A percentile compares a stretch with the other conserved stretches of the same genome.
Conservation (phyloP, 2,329 filamentous ascomycete genomes). For the Fusarium miscanthi region DNA sequence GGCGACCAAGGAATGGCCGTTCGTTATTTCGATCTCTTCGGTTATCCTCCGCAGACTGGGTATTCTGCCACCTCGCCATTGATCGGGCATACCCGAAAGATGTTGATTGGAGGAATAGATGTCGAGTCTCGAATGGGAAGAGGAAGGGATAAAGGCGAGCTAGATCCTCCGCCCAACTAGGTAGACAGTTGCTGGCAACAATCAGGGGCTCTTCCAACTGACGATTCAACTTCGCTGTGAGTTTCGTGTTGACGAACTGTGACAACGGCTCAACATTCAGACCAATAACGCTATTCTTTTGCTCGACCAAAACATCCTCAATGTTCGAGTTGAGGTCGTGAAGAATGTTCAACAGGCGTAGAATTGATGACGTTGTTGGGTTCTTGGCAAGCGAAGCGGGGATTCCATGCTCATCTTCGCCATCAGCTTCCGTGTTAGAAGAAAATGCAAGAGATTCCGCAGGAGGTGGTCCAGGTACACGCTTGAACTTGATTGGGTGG, state of each 20-base stretch:
- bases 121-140: slow-evolving; percentile 97
- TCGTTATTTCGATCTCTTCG: slow-evolving; percentile 89
- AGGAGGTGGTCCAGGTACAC: slow-evolving; percentile 84
- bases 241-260: slow-evolving; percentile 98
- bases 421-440: slow-evolving; percentile 57
- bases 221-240: slow-evolving; percentile 96
- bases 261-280: slow-evolving; percentile 85
- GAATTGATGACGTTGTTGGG: slow-evolving; percentile 85
- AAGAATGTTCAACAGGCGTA: slow-evolving; percentile 87
- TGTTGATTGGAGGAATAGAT: slow-evolving; percentile 96
- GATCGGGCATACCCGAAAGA: slow-evolving; percentile 98
- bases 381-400: slow-evolving; percentile 86
- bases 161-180: slow-evolving; percentile 95
- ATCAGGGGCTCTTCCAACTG: slow-evolving; percentile 97
- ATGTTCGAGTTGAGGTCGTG: slow-evolving; percentile 94
- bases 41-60: slow-evolving; percentile 82
- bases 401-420: slow-evolving; percentile 69
- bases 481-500: slow-evolving; percentile 91
- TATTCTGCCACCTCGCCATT: slow-evolving; percentile 97
- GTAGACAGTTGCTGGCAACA: slow-evolving; percentile 95
- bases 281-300: slow-evolving; percentile 72
- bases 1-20: slow-evolving; percentile 86
- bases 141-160: slow-evolving; percentile 95
- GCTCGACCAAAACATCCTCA: slow-evolving; percentile 87
- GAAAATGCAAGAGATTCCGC: slow-evolving; percentile 74